phyloP scores from a whole-genome alignment of 225 moss, liverwort and hornwort species.

The Climacium dendroides region DNA sequence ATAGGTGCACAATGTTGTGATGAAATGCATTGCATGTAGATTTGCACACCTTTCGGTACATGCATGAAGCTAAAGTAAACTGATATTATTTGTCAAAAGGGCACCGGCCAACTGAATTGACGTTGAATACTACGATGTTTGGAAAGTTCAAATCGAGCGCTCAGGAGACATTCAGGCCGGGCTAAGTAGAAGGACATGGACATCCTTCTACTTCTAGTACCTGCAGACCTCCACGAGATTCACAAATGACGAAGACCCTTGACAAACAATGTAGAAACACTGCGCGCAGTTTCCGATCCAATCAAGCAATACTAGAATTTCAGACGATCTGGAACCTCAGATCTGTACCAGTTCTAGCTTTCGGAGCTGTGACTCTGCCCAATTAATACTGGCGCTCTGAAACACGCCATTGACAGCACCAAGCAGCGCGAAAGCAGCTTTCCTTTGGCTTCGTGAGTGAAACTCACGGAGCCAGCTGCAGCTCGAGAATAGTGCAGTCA shows the following conservation, averaged over 20 bases:
- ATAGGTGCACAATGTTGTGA: background rate
- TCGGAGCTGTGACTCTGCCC: too few species aligned
- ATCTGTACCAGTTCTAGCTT: background rate
- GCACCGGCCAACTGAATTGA: background rate
- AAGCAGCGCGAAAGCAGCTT: background rate
- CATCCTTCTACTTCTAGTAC: too few species aligned
- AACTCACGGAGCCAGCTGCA: background rate
- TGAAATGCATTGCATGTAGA: background rate
- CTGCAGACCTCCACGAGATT: background rate
- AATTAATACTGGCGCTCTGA: too few species aligned
- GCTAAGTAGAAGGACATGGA: background rate
- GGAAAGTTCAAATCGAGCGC: background rate
- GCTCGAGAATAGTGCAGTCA: background rate
- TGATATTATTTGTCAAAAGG: background rate
- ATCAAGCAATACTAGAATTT: too few species aligned
- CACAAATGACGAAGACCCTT: background rate
- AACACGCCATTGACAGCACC: background rate
- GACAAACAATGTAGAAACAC: background rate
- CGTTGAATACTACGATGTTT: background rate
- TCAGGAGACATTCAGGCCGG: background rate
- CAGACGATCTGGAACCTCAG: background rate
- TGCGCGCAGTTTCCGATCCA: background rate
- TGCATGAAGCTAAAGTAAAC: background rate
- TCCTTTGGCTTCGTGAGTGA: background rate
- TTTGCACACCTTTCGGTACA: background rate